These are phyloP conservation scores for Polytrichum formosum DNA, from an alignment of 225 moss, liverwort and hornwort species.

Conservation along the genomic window DNA sequence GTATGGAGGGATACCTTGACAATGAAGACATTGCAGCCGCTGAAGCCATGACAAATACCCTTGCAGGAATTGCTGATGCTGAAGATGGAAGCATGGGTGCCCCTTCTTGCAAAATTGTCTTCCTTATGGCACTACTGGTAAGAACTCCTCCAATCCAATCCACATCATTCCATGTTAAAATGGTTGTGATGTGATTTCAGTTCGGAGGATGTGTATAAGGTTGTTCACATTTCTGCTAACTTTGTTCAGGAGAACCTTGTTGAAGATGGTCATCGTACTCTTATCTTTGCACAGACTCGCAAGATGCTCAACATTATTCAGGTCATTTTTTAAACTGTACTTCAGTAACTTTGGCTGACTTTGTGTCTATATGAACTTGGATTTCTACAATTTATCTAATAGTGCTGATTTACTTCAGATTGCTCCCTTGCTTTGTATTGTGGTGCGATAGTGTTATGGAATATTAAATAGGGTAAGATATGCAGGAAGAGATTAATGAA, in stretches of 20 bases:
- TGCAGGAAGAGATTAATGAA: slow-evolving; percentile 69
- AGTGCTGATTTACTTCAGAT: too few species aligned
- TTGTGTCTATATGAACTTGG: too few species aligned
- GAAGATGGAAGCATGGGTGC: slow-evolving; percentile 34
- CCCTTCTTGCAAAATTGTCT: slow-evolving; percentile 91
- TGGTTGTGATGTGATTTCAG: not conserved
- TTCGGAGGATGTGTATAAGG: not conserved
- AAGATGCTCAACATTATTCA: slow-evolving; percentile 93
- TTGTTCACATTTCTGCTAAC: slow-evolving; percentile 4
- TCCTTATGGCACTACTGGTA: slow-evolving; percentile 78
- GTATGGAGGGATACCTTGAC: slow-evolving; percentile 79
- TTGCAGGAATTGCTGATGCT: slow-evolving; percentile 62
- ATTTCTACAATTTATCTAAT: too few species aligned
- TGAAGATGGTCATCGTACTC: slow-evolving; percentile 78
- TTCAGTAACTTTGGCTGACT: too few species aligned
- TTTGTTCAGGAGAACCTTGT: slow-evolving; percentile 75
- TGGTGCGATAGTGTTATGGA: too few species aligned
- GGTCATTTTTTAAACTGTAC: slow-evolving; percentile 24
- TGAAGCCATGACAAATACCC: slow-evolving; percentile 74
- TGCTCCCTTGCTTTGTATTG: too few species aligned
- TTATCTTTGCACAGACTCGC: slow-evolving; percentile 89
- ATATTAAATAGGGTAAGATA: not conserved
- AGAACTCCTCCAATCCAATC: not conserved
- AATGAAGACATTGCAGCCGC: slow-evolving; percentile 64
- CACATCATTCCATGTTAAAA: not conserved